phyloP scores from a whole-genome alignment of 176 grass and related monocot genomes.

The Aegilops longissima region DNA sequence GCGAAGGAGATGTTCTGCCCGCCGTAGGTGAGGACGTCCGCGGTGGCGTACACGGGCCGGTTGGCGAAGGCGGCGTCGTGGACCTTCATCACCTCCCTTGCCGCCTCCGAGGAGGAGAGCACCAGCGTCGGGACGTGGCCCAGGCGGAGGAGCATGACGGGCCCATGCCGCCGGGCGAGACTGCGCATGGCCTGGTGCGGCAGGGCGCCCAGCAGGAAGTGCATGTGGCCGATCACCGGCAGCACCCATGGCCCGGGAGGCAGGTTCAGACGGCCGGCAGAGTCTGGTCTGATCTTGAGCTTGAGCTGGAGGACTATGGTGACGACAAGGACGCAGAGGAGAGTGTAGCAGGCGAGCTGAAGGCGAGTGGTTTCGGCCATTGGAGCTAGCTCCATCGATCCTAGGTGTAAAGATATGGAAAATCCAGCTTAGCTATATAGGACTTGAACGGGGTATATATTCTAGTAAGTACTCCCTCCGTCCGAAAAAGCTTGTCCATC shows the following conservation, averaged over 20 bases:
- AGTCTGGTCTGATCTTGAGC: not conserved
- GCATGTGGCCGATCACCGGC: constrained; percentile 49
- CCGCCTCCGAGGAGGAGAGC: constrained; percentile 47
- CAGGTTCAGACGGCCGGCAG: not conserved
- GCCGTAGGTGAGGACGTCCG: constrained; percentile 34
- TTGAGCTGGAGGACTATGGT: not conserved
- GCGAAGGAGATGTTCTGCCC: not conserved
- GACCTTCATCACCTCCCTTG: constrained; percentile 55
- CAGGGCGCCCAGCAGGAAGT: constrained; percentile 38
- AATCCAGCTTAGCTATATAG: too few species aligned
- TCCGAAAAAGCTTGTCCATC: too few species aligned
- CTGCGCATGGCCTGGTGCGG: constrained; percentile 51
- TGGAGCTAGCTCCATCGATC: not conserved
- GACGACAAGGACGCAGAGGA: not conserved
- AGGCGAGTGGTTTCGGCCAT: not conserved
- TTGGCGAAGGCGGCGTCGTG: constrained; percentile 49
- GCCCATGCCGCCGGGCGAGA: constrained; percentile 33
- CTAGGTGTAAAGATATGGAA: too few species aligned
- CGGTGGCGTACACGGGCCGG: constrained; percentile 31
- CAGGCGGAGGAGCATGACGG: constrained; percentile 45
- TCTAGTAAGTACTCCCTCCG: too few species aligned
- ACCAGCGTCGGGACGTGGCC: constrained; percentile 50
- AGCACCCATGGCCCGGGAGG: constrained; percentile 43
- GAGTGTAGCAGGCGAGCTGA: not conserved
- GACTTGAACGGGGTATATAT: too few species aligned